A percentile compares a stretch with the other conserved stretches of the same genome.
phyloP scores from a whole-genome alignment of 495 filamentous ascomycete species.

The Neurospora hispaniola region DNA sequence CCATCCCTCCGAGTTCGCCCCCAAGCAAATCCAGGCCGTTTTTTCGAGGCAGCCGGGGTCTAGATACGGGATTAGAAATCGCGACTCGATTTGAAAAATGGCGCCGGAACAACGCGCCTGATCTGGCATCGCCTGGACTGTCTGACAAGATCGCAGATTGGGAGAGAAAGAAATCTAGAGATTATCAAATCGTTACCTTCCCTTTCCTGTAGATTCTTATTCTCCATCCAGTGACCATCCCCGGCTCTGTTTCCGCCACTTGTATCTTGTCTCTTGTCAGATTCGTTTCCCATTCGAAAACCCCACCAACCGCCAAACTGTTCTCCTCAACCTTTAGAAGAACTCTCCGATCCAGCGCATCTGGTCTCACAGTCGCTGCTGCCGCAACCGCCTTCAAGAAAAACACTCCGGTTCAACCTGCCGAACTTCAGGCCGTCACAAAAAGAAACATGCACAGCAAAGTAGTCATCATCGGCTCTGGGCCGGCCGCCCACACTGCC shows the following conservation, averaged over 20 bases:
- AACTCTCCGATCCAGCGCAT: slow-evolving; percentile 47
- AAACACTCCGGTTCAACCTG: slow-evolving; percentile 47
- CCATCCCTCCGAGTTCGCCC: not conserved
- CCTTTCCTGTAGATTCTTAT: not conserved
- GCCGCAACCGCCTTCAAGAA: slow-evolving; percentile 51
- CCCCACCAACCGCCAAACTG: slow-evolving; percentile 53
- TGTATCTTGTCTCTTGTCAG: not conserved
- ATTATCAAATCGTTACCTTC: not conserved
- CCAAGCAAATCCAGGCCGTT: not conserved
- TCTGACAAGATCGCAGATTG: not conserved
- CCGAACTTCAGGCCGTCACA: slow-evolving; percentile 33
- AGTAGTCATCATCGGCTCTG: slow-evolving; percentile 83
- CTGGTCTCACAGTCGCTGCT: slow-evolving; percentile 49
- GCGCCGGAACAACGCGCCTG: not conserved
- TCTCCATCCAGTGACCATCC: not conserved
- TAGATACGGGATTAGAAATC: not conserved
- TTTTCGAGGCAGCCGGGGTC: not conserved
- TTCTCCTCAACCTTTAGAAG: slow-evolving; percentile 66
- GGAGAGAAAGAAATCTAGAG: not conserved
- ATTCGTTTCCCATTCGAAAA: not conserved
- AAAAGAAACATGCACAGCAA: slow-evolving; percentile 66
- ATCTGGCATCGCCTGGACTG: not conserved
- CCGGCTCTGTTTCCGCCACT: not conserved
- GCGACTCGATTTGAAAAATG: not conserved
- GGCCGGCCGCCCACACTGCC: slow-evolving; percentile 93